Base-by-base conservation (phyloP, 768 basidiomycete genomes). In the Lepiota venenata region DNA sequence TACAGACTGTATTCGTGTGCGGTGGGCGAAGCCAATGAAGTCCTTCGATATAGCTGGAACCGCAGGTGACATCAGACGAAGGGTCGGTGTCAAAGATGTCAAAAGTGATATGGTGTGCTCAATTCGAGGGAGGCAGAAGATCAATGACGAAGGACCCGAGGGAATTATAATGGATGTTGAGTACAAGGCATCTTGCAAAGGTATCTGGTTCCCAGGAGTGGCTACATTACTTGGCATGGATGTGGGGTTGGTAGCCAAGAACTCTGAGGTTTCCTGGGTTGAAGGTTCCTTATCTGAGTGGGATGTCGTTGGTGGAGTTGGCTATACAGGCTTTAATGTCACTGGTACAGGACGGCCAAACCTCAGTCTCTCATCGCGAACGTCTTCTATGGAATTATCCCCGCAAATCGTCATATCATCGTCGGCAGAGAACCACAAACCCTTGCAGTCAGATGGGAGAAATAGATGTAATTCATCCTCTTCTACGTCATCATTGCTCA, bases 221-320 rank as follows among this genome's bases (percentile, higher is more conserved):
- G 91, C 91, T 2, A 91, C 87, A 2, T 72, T 90, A 61, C 74
- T 93, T 16, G 91, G 88, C 9, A 71, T 92, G 76, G 90, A 92
- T 61, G 77, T 90, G 29, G 78, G 79, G 10, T 73, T 93, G 11
- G 83, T 85, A 56, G 77, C 81, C 8, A 85, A 84, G 61, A 82
- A 82, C 22, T 85, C 83, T 20, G 85, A 88, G 54, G 76, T 89
- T 18, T 67, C 74, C 14, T 93, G 90, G 90, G 76, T 79, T 5
- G 69, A 76, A 9, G 82, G 76, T 5, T 65, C 66, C 52, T 66
- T 79, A 50, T 56, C 61, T 4, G 73, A 74, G 58, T 93, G 90
- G 90, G 70, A 73, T 29, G 72, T 91, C 20, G 72, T 68, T 16
- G 88, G 89, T 35, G 81, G 80, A 4, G 63, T 68, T 56, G 90